Percentiles rank a stretch among this genome's conserved stretches.
phyloP scores from a whole-genome alignment of 192 early-diverging fungal species.

The Polychytrium aggregatum region DNA sequence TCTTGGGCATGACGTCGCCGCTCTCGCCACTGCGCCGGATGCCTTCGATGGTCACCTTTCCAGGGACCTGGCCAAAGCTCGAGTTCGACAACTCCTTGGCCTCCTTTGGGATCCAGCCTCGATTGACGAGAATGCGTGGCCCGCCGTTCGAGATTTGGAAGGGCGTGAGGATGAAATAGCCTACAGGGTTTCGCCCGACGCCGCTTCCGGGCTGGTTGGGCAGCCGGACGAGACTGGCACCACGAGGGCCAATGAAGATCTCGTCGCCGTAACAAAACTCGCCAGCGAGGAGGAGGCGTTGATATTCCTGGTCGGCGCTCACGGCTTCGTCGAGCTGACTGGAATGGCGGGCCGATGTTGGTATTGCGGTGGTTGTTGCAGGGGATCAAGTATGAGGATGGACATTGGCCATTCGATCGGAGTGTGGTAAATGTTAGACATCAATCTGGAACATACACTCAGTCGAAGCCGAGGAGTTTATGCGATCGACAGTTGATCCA shows the following conservation, averaged over 20 bases:
- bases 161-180: conserved; percentile 67
- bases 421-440: no score
- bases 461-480: no score
- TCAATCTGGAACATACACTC: no score
- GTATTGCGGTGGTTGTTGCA: no score
- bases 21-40: conserved; percentile 18
- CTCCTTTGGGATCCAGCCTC: conserved; percentile 72
- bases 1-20: background rate
- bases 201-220: conserved; percentile 27
- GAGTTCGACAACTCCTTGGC: conserved; percentile 27
- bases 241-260: conserved; percentile 60
- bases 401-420: no score
- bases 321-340: no score
- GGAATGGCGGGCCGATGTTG: no score
- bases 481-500: no score
- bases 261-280: conserved; percentile 57
- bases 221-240: background rate
- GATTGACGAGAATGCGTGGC: conserved; percentile 56
- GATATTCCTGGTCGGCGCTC: no score
- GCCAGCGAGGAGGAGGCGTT: no score
- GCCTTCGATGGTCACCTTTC: conserved; percentile 51
- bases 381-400: no score
- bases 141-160: conserved; percentile 58
- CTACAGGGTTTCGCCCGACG: no score
- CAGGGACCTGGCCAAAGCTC: conserved; percentile 28